Evolutionary conservation across 805 yeast genomes (phyloP).

Genomic region (Candida sonorensis): DNA sequence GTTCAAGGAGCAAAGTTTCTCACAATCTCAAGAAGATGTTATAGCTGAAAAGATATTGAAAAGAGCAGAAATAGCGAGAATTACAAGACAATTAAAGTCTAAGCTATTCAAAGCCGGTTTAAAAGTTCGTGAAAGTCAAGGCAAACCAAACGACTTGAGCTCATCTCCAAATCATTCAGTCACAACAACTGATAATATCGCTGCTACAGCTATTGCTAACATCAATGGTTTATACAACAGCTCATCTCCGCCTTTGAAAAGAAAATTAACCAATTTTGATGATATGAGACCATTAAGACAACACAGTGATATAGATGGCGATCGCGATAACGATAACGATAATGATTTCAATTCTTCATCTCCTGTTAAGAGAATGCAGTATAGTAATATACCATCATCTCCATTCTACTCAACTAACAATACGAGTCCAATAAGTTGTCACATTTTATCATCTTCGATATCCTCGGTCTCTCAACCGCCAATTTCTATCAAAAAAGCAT

Average conservation of each 20-base stretch:
- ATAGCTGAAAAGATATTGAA: conserved; percentile 39
- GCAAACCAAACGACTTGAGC: conserved; percentile 5
- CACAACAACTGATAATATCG: conserved; percentile 7
- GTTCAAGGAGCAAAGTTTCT: neutral
- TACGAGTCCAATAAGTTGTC: conserved; percentile 12
- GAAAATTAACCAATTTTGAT: conserved; percentile 15
- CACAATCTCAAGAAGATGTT: conserved; percentile 27
- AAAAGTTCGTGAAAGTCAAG: conserved; percentile 27
- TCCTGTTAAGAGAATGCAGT: conserved; percentile 21
- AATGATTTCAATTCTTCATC: too few relatives aligned
- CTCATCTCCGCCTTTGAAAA: conserved; percentile 19
- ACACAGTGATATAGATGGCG: too few relatives aligned
- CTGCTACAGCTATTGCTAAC: conserved; percentile 15
- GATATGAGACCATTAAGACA: conserved; percentile 7
- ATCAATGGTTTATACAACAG: conserved; percentile 2
- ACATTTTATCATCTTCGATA: neutral
- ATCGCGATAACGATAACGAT: too few relatives aligned
- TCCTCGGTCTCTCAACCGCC: conserved; percentile 9
- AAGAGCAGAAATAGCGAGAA: conserved; percentile 39
- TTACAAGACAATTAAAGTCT: conserved; percentile 36
- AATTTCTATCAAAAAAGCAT: conserved; percentile 7
- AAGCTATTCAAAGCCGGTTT: conserved; percentile 36
- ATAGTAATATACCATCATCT: conserved; percentile 23
- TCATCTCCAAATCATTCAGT: conserved; percentile 1
- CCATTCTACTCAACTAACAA: conserved; percentile 21